These are phyloP conservation scores for Zea luxurians DNA, from an alignment of 176 grass and related monocot species.

Conservation along the genomic window DNA sequence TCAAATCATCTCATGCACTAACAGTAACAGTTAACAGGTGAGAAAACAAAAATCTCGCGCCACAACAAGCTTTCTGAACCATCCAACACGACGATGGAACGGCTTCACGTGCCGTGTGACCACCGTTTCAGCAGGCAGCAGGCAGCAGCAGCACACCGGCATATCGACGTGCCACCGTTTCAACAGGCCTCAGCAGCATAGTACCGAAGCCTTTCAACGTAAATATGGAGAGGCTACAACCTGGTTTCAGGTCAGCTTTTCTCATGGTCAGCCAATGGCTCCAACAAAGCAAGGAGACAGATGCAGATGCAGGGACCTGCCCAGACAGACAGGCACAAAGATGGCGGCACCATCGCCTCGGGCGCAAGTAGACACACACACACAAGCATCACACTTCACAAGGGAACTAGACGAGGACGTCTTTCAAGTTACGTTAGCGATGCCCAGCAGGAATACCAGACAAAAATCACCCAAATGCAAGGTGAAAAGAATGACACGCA, in stretches of 20 bases:
- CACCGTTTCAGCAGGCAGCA: background rate
- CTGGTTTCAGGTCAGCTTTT: too few species aligned
- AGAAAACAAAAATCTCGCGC: background rate
- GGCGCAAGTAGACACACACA: background rate
- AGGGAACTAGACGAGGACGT: background rate
- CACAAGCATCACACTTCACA: background rate
- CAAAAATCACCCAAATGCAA: constrained; percentile 23
- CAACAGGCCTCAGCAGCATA: background rate
- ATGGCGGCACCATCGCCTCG: background rate
- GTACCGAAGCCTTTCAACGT: too few species aligned
- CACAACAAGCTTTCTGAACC: constrained; percentile 21
- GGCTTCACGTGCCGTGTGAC: background rate
- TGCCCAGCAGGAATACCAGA: background rate
- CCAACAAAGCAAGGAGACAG: background rate
- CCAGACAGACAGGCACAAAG: background rate
- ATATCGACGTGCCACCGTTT: too few species aligned
- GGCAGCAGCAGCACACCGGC: background rate
- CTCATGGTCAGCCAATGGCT: background rate
- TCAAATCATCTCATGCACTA: background rate
- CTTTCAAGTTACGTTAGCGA: background rate
- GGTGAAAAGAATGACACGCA: background rate
- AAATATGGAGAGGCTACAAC: too few species aligned
- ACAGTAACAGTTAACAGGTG: background rate
- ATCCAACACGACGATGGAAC: constrained; percentile 5
- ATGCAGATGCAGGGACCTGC: background rate